Base-by-base conservation (phyloP, 768 basidiomycete species). In the Boletus rubropictus region DNA sequence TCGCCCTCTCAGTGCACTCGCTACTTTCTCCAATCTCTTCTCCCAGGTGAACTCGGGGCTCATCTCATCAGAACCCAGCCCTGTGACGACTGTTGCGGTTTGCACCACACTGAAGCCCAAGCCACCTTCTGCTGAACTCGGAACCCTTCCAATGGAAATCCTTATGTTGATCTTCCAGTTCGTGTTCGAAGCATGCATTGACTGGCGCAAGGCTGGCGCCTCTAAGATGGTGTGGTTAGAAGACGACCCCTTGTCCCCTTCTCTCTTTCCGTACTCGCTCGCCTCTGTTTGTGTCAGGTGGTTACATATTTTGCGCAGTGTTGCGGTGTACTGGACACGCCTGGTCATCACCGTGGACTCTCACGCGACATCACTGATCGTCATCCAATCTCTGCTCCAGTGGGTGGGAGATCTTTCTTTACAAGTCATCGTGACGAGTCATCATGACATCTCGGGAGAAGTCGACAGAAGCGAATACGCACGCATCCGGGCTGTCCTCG, bases 261-360 rank as follows among this genome's bases (percentile, higher is more conserved):
- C 34, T 10, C 44, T 47, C 29, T 53, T 46, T 25, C 51, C 44
- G 7, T 52, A 48, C 24, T 39, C 44, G 15, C 35, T 32, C 27
- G 53, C 57, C n/a, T 52, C 46, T 5, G 57, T 58, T 17, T 57
- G 57, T 24, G 15, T 40, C 34, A 41, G 53, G 24, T 57, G 55
- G 55, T 36, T 44, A 5, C 57, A 48, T 25, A 44, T 57, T 11
- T 17, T 58, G 39, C 40, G 40, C 24, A 45, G 20, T 10, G 33
- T 46, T n/a, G 43, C 47, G 7, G 52, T 41, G 18, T 57, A 49
- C 44, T 57, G 55, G 57, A 57, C 55, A 25, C 52, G 57, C 35
- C 39, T 46, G 34, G 42, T 58, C 42, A 24, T 58, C 32, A 55
- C 39, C 24, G 38, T 58, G 22, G 57, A 55, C 34, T 41, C 51